Evolutionary conservation across 805 yeast species (phyloP).

Genomic region (Candida ortonii): DNA sequence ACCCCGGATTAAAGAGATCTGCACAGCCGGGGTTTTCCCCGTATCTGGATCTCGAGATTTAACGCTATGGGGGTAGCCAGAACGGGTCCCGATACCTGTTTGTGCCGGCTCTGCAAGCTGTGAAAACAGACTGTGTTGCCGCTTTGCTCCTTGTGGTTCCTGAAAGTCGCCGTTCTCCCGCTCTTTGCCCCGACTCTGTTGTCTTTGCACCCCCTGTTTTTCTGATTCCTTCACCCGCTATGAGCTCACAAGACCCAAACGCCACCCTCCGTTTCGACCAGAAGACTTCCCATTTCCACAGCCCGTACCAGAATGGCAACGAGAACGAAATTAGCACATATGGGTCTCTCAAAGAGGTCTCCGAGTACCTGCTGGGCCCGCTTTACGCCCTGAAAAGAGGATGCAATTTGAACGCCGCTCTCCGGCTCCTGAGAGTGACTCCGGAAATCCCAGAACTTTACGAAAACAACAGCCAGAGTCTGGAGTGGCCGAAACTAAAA

Average conservation of each 20-base stretch:
- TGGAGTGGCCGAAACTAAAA: constrained; percentile 6
- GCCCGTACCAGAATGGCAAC: constrained; percentile 7
- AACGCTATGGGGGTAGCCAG: too few species aligned
- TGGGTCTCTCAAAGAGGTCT: not conserved
- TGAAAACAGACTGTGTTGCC: not conserved
- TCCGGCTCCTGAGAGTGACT: constrained; percentile 6
- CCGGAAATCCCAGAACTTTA: too few species aligned
- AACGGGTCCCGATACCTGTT: not conserved
- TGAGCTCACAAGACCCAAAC: constrained; percentile 2
- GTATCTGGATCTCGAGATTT: too few species aligned
- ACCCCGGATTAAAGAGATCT: too few species aligned
- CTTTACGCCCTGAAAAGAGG: constrained; percentile 1
- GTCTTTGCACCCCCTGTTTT: not conserved
- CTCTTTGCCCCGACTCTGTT: not conserved
- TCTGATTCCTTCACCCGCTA: too few species aligned
- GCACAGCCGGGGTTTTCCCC: too few species aligned
- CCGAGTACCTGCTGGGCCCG: constrained; percentile 1
- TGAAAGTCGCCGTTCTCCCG: constrained; percentile 1
- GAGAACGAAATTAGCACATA: not conserved
- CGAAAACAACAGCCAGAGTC: too few species aligned
- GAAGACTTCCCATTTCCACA: constrained; percentile 6
- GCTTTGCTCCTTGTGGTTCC: constrained; percentile 2
- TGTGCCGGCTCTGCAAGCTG: not conserved
- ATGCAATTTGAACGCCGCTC: constrained; percentile 7
- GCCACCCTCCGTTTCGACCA: constrained; percentile 3